Evolutionary conservation across 139 green algal genomes (phyloP).

Genomic region (Closterium sp.): DNA sequence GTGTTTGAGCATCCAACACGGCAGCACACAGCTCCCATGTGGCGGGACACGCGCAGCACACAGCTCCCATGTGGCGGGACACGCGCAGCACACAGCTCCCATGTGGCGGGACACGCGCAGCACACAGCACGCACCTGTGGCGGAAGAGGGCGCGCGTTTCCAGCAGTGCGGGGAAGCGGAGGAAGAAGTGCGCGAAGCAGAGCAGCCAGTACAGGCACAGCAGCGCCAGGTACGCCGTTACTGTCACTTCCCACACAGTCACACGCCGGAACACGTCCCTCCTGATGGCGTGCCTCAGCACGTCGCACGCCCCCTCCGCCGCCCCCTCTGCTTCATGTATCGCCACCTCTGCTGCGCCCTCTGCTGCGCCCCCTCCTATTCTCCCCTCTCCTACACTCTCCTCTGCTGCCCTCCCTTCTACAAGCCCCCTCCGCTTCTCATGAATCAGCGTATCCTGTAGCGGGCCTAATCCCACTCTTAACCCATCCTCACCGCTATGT

Average conservation of each 20-base stretch:
- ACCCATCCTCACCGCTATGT: not conserved
- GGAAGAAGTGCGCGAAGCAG: conserved; percentile 51
- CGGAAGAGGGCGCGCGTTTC: conserved; percentile 43
- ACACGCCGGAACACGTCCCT: conserved; percentile 2
- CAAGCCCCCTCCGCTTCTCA: not conserved
- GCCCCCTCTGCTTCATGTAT: conserved; percentile 11
- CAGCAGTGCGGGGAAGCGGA: conserved; percentile 26
- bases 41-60: too few relatives aligned
- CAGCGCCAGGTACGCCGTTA: conserved; percentile 72
- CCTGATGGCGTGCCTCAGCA: not conserved
- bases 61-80: too few relatives aligned
- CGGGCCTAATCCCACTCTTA: not conserved
- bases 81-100: too few relatives aligned
- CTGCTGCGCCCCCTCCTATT: not conserved
- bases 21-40: too few relatives aligned
- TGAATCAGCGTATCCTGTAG: not conserved
- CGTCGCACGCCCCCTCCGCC: conserved; percentile 58
- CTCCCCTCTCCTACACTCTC: not conserved
- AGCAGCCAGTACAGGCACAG: conserved; percentile 71
- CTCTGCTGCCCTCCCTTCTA: not conserved
- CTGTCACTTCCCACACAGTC: not conserved
- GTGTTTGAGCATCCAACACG: too few relatives aligned
- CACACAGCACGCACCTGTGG: conserved; percentile 57
- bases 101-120: not conserved
- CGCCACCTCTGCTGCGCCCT: too few relatives aligned